Percentiles rank a stretch among this genome's conserved stretches.
phyloP scores from a whole-genome alignment of 2,329 filamentous ascomycete species.

The Colletotrichum filicis region DNA sequence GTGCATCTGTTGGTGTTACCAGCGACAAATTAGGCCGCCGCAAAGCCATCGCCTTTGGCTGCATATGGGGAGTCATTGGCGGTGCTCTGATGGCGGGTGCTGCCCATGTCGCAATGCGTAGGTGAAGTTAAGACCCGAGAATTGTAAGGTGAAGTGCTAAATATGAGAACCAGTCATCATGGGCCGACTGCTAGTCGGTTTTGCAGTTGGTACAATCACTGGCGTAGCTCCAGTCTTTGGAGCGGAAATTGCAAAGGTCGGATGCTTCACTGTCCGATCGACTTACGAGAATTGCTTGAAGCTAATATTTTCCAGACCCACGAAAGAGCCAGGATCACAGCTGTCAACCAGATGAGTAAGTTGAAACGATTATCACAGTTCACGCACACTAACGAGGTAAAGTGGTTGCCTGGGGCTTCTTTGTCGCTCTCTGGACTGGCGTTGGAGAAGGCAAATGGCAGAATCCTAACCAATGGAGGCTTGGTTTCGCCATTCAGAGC shows the following conservation, averaged over 20 bases:
- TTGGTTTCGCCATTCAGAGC: constrained; percentile 50
- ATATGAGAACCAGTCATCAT: constrained; percentile 44
- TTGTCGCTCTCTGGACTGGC: constrained; percentile 51
- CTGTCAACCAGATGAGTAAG: constrained; percentile 54
- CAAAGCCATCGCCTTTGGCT: constrained; percentile 52
- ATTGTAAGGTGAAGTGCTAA: neutral
- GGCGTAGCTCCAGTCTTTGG: constrained; percentile 53
- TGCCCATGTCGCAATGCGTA: constrained; percentile 52
- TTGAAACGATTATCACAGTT: neutral
- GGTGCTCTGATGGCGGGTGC: constrained; percentile 53
- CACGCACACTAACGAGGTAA: too few relatives aligned
- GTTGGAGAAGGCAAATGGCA: constrained; percentile 51
- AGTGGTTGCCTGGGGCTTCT: constrained; percentile 56
- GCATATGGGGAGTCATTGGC: constrained; percentile 51
- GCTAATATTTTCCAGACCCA: constrained; percentile 40
- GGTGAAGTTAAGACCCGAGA: neutral
- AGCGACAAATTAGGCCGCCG: constrained; percentile 50
- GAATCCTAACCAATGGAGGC: constrained; percentile 50
- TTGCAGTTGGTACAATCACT: constrained; percentile 52
- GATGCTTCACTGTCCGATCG: neutral
- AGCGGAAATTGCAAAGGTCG: constrained; percentile 53
- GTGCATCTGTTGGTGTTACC: constrained; percentile 51
- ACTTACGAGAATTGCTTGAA: neutral
- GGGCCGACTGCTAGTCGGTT: constrained; percentile 50
- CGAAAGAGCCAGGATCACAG: constrained; percentile 52